Conservation (phyloP, 2,329 filamentous ascomycete genomes). For the Talaromyces sp. region DNA sequence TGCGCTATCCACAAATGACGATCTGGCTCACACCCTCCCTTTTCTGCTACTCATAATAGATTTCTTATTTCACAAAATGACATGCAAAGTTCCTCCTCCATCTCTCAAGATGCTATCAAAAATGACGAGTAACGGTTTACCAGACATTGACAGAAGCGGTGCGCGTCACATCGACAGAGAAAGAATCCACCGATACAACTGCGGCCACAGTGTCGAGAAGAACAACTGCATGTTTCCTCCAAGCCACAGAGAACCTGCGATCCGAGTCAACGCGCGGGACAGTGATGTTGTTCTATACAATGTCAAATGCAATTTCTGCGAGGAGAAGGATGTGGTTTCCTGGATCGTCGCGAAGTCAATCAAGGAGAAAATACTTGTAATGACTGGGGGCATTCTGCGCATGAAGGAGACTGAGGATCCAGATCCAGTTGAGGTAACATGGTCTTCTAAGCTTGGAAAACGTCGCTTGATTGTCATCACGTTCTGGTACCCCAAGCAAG, state of each 20-base stretch:
- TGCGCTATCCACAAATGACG: not conserved
- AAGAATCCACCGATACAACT: conserved; percentile 2
- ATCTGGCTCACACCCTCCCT: not conserved
- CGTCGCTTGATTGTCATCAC: not conserved
- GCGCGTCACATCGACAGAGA: not conserved
- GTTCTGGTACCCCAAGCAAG: not conserved
- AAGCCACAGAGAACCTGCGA: not conserved
- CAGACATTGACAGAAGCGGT: not conserved
- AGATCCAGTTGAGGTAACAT: not conserved
- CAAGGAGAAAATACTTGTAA: not conserved
- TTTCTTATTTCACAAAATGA: not conserved
- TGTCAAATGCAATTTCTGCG: conserved; percentile 3
- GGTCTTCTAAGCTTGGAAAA: not conserved
- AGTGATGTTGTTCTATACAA: not conserved
- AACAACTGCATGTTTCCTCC: conserved; percentile 8
- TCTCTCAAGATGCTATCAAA: not conserved
- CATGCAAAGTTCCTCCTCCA: not conserved
- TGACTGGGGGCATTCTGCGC: not conserved
- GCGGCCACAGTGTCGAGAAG: conserved; percentile 5
- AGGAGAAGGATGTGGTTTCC: not conserved
- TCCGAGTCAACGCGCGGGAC: not conserved
- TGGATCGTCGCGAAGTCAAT: not conserved
- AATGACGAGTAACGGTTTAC: not conserved
- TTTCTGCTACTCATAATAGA: not conserved
- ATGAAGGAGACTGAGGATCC: not conserved